Conservation (phyloP, 2,329 filamentous ascomycete genomes). For the Penicillium palitans region DNA sequence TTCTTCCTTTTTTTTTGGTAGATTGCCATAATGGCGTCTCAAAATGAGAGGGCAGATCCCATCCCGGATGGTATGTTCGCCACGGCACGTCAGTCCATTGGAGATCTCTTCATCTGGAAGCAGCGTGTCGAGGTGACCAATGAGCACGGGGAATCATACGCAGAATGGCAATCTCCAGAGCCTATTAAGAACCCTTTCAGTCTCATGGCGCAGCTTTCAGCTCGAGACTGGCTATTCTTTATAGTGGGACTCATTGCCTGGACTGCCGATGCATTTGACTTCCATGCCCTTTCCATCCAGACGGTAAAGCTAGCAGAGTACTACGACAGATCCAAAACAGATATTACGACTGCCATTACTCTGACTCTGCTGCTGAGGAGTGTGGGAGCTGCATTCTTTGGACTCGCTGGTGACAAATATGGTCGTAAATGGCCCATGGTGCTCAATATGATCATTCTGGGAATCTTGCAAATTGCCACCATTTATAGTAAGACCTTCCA, state of each 20-base stretch:
- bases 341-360: slow-evolving; percentile 63
- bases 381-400: slow-evolving; percentile 73
- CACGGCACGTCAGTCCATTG: slow-evolving; percentile 63
- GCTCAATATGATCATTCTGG: slow-evolving; percentile 72
- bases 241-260: slow-evolving; percentile 72
- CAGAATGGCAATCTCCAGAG: slow-evolving; percentile 68
- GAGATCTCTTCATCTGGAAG: slow-evolving; percentile 71
- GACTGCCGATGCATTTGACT: slow-evolving; percentile 82
- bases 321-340: slow-evolving; percentile 62
- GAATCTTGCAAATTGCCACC: slow-evolving; percentile 71
- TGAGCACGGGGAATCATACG: slow-evolving; percentile 62
- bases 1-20: background rate
- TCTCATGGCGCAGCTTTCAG: slow-evolving; percentile 63
- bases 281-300: slow-evolving; percentile 77
- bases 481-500: slow-evolving; percentile 72
- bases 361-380: slow-evolving; percentile 73
- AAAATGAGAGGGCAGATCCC: slow-evolving; percentile 61
- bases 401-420: slow-evolving; percentile 74
- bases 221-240: slow-evolving; percentile 73
- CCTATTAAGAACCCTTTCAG: slow-evolving; percentile 69
- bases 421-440: slow-evolving; percentile 82
- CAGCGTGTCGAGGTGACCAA: slow-evolving; percentile 62
- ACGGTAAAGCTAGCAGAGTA: slow-evolving; percentile 67
- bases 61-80: slow-evolving; percentile 65
- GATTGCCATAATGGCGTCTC: slow-evolving; percentile 4